Evolutionary conservation across 805 yeast species (phyloP).

Genomic region (Isabelozyma heimii): DNA sequence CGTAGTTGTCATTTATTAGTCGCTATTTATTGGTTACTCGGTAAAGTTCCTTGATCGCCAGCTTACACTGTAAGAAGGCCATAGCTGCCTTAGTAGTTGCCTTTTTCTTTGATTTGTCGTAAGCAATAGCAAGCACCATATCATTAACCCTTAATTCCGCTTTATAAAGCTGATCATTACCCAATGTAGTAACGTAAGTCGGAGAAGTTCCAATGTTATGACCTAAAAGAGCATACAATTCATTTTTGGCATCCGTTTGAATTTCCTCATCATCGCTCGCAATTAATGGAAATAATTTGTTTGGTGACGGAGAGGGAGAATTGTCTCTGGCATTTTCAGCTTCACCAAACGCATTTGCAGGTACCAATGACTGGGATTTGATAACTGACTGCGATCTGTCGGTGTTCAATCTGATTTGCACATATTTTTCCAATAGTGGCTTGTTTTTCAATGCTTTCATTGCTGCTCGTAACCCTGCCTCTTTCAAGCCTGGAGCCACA

Average conservation of each 20-base stretch:
- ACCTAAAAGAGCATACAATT: slow-evolving; percentile 37
- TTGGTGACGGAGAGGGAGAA: slow-evolving; percentile 1
- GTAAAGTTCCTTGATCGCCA: background rate
- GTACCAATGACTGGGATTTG: background rate
- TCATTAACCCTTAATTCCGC: slow-evolving; percentile 31
- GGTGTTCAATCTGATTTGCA: slow-evolving; percentile 42
- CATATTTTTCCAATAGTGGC: slow-evolving; percentile 60
- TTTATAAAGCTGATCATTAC: slow-evolving; percentile 18
- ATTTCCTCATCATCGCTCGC: slow-evolving; percentile 17
- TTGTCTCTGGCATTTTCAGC: slow-evolving; percentile 4
- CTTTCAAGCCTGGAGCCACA: slow-evolving; percentile 62
- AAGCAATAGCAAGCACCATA: slow-evolving; percentile 26
- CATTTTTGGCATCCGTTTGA: slow-evolving; percentile 36
- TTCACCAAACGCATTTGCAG: slow-evolving; percentile 7
- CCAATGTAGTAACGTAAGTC: slow-evolving; percentile 24
- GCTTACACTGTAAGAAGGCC: slow-evolving; percentile 18
- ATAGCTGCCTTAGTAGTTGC: slow-evolving; percentile 42
- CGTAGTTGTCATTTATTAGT: too few species aligned
- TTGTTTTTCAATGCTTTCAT: slow-evolving; percentile 67
- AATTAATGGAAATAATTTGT: slow-evolving; percentile 23
- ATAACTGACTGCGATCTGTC: slow-evolving; percentile 10
- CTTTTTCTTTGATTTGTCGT: slow-evolving; percentile 35
- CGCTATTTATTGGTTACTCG: background rate
- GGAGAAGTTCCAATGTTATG: slow-evolving; percentile 33
- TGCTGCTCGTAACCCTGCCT: slow-evolving; percentile 86